Base-by-base conservation (phyloP, 2,329 filamentous ascomycete genomes). In the Pseudogymnoascus pannorum region DNA sequence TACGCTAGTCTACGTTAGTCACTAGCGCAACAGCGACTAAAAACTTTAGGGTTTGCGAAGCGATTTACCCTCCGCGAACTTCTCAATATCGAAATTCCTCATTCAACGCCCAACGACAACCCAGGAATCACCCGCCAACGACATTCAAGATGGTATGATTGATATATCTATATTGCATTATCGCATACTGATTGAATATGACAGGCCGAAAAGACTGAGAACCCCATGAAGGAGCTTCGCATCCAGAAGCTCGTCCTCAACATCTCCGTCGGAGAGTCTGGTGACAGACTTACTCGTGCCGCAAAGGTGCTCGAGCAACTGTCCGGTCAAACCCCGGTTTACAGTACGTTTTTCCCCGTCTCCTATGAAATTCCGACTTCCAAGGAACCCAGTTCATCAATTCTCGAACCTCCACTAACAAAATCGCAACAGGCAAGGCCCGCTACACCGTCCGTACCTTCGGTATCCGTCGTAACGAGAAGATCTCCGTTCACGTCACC, bases 401-500 rank as follows among this genome's bases (percentile, higher is more conserved):
- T 54, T 11, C 12, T 22, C 11, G 12, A 58, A n/a, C 42, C 5
- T 4, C 6, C 26, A 62, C 65, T 69, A 65, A 70, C 57, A 22
- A 33, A 31, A 29, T 60, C 22, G 59, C 58, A 22, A 61, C 75
- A 92, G 90, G 89, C 92, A 99, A 99, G 90, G 94, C 94, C 80
- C 91, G 94, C 77, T 99, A 97, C 88, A 99, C 94, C 73, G 94
- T 99, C 87, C 93, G 94, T 84, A 97, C 93, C 77, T 99, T 99
- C 82, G 94, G 94, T 88, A 99, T 99, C 87, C 93, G 94, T 80
- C 93, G 94, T 92, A 99, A 99, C 89, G 94, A 99, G 81, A 97
- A 97, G 90, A 99, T 99, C 76, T 84, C 94, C 71, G 94, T 99
- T 72, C 94, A 99, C 85, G 94, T 99, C 77, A 99, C 94, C 77